A percentile compares a stretch with the other conserved stretches of the same genome.
phyloP scores from a whole-genome alignment of 2,329 filamentous ascomycete genomes.

The Aureobasidium sp. region DNA sequence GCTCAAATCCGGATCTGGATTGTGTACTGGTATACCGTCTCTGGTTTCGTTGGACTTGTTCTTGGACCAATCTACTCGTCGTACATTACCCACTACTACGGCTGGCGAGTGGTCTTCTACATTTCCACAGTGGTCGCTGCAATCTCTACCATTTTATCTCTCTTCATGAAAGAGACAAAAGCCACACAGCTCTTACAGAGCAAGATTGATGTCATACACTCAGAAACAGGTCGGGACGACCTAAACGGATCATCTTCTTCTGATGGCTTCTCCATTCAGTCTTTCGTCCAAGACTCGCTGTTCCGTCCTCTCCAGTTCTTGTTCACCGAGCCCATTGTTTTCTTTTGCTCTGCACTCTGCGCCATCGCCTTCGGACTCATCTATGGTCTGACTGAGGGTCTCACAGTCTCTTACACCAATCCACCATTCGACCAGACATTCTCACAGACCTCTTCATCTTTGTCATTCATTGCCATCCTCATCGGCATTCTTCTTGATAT shows the following conservation, averaged over 20 bases:
- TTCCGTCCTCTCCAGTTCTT: constrained; percentile 38
- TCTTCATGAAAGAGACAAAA: constrained; percentile 38
- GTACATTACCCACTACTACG: constrained; percentile 33
- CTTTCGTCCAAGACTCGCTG: constrained; percentile 34
- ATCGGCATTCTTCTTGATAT: constrained; percentile 40
- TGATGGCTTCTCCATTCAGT: constrained; percentile 20
- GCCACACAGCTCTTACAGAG: constrained; percentile 36
- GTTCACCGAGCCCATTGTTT: constrained; percentile 42
- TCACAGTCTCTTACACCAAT: constrained; percentile 22
- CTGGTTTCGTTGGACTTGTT: constrained; percentile 37
- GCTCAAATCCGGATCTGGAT: constrained; percentile 39
- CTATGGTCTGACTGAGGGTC: constrained; percentile 21
- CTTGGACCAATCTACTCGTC: constrained; percentile 40
- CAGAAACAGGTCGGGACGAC: constrained; percentile 21
- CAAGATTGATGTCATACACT: constrained; percentile 28
- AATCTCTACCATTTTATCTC: constrained; percentile 29
- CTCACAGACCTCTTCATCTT: constrained; percentile 38
- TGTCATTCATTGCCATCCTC: constrained; percentile 55
- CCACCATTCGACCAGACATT: constrained; percentile 28
- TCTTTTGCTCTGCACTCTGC: constrained; percentile 31
- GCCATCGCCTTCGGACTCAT: constrained; percentile 22
- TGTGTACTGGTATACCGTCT: constrained; percentile 40
- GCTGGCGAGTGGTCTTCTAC: constrained; percentile 42
- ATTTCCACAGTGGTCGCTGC: constrained; percentile 37
- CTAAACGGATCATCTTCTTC: constrained; percentile 17